Evolutionary conservation across 768 basidiomycete species (phyloP).

Genomic region (Dioszegia aurantiaca): DNA sequence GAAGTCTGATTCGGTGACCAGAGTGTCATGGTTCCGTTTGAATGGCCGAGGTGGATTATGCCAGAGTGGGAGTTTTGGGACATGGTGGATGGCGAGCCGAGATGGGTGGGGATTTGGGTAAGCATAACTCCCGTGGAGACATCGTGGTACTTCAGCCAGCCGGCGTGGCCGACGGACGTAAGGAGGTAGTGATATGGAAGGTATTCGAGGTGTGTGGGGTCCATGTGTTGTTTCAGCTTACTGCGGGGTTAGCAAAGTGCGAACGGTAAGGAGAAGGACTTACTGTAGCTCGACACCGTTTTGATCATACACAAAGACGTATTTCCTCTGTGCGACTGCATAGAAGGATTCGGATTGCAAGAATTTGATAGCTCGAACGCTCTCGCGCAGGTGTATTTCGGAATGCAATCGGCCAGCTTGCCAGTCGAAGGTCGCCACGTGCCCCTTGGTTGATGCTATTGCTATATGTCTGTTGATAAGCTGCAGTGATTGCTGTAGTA

Average conservation of each 20-base stretch:
- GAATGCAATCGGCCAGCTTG: constrained; percentile 77
- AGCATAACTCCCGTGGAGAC: constrained; percentile 87
- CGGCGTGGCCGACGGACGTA: constrained; percentile 77
- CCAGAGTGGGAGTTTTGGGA: constrained; percentile 89
- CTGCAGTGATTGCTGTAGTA: background rate
- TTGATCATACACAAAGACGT: constrained; percentile 92
- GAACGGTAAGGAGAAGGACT: constrained; percentile 54
- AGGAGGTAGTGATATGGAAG: constrained; percentile 95
- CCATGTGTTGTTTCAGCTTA: constrained; percentile 59
- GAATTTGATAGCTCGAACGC: constrained; percentile 88
- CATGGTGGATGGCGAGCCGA: constrained; percentile 80
- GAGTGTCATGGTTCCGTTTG: constrained; percentile 85
- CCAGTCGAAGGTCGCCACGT: constrained; percentile 93
- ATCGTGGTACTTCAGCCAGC: constrained; percentile 94
- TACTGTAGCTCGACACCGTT: constrained; percentile 87
- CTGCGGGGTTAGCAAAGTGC: constrained; percentile 21
- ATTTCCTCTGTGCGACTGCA: constrained; percentile 93
- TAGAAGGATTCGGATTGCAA: constrained; percentile 89
- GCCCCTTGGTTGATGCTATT: constrained; percentile 75
- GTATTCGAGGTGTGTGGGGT: constrained; percentile 85
- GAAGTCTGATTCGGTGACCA: constrained; percentile 95
- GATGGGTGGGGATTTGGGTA: constrained; percentile 81
- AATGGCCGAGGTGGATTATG: constrained; percentile 89
- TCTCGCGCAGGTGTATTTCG: constrained; percentile 80
- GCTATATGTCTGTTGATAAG: constrained; percentile 67